A percentile compares a stretch with the other conserved stretches of the same genome.
Evolutionary conservation across 306 rosid species (phyloP).

Genomic region (Cicer bijugum): DNA sequence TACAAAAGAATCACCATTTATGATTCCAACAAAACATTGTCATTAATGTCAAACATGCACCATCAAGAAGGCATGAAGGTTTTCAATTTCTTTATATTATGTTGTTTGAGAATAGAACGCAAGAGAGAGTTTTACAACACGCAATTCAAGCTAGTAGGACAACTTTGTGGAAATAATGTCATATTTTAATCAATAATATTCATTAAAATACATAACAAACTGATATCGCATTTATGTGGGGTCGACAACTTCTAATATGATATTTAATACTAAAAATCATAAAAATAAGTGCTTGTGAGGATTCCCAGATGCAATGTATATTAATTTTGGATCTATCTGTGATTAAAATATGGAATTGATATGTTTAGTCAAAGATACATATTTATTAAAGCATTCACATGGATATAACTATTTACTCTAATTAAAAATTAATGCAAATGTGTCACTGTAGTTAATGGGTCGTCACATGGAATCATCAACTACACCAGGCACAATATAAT

Average conservation of each 20-base stretch:
- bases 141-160: slow-evolving; percentile 47
- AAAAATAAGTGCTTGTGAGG: slow-evolving; percentile 31
- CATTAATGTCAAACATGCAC: slow-evolving; percentile 38
- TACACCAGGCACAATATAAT: too few relatives aligned
- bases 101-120: slow-evolving; percentile 7
- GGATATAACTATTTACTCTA: slow-evolving; percentile 36
- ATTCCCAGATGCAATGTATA: slow-evolving; percentile 48
- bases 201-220: slow-evolving; percentile 31
- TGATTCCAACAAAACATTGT: slow-evolving; percentile 34
- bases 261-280: slow-evolving; percentile 38
- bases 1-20: neutral
- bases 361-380: slow-evolving; percentile 48
- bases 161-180: slow-evolving; percentile 38
- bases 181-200: slow-evolving; percentile 26
- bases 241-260: slow-evolving; percentile 47
- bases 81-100: slow-evolving; percentile 19
- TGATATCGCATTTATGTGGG: slow-evolving; percentile 41
- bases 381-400: slow-evolving; percentile 48
- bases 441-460: slow-evolving; percentile 22
- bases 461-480: too few relatives aligned
- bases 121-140: slow-evolving; percentile 38
- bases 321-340: slow-evolving; percentile 44
- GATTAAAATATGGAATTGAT: slow-evolving; percentile 11
- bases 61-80: slow-evolving; percentile 31
- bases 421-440: slow-evolving; percentile 39